These are phyloP conservation scores for Russula olivacea DNA, from an alignment of 768 basidiomycete species.

Conservation along the genomic window DNA sequence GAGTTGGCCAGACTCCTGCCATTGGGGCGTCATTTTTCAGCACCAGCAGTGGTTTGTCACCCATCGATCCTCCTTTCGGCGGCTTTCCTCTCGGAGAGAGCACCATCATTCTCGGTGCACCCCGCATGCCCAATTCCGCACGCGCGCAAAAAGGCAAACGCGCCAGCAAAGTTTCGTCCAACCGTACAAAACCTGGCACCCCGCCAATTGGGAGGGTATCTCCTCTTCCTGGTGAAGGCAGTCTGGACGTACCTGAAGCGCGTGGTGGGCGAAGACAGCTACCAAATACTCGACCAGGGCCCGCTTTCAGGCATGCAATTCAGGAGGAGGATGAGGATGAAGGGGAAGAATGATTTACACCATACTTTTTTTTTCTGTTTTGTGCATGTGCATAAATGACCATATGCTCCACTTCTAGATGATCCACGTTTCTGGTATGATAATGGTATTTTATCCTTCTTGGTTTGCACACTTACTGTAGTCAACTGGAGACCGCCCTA, in stretches of 20 bases:
- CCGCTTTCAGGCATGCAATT: slow-evolving; percentile 63
- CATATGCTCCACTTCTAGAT: slow-evolving; percentile 13
- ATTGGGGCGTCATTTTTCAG: slow-evolving; percentile 14
- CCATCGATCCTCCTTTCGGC: slow-evolving; percentile 10
- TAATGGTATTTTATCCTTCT: slow-evolving; percentile 12
- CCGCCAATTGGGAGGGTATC: slow-evolving; percentile 57
- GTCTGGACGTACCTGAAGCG: slow-evolving; percentile 44
- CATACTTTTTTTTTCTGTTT: neutral
- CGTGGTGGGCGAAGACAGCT: slow-evolving; percentile 62
- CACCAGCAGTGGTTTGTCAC: slow-evolving; percentile 17
- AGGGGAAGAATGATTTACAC: slow-evolving; percentile 42
- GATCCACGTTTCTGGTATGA: neutral
- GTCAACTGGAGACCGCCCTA: slow-evolving; percentile 3
- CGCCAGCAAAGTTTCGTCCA: slow-evolving; percentile 20
- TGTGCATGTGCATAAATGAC: slow-evolving; percentile 4
- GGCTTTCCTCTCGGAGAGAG: slow-evolving; percentile 19
- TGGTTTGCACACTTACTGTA: slow-evolving; percentile 9
- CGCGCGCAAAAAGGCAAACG: slow-evolving; percentile 20
- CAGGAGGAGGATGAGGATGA: slow-evolving; percentile 86
- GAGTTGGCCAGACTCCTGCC: slow-evolving; percentile 53
- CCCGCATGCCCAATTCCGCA: slow-evolving; percentile 28
- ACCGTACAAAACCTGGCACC: slow-evolving; percentile 46
- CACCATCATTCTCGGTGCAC: slow-evolving; percentile 28
- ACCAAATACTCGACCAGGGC: slow-evolving; percentile 52
- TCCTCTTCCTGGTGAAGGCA: slow-evolving; percentile 50